phyloP scores from a whole-genome alignment of 805 yeast genomes.

The Ogataea nakhonphanomensis region DNA sequence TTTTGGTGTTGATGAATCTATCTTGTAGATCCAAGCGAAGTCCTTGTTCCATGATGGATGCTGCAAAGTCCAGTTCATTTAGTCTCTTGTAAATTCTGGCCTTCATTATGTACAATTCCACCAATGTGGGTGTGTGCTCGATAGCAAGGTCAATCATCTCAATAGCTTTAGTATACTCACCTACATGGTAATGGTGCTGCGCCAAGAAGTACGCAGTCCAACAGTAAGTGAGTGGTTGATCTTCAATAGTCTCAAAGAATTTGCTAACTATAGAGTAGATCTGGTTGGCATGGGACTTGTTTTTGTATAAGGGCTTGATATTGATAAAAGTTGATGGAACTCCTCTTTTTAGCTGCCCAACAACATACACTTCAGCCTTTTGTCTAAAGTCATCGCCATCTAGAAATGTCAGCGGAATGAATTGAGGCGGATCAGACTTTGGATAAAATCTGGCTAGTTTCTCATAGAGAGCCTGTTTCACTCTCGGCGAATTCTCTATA shows the following conservation, averaged over 20 bases:
- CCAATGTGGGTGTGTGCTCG: conserved; percentile 74
- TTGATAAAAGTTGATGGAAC: conserved; percentile 89
- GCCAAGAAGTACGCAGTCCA: conserved; percentile 81
- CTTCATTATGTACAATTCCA: conserved; percentile 75
- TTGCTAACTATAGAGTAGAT: conserved; percentile 54
- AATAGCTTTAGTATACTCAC: conserved; percentile 52
- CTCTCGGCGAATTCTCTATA: conserved; percentile 43
- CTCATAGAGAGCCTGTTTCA: conserved; percentile 58
- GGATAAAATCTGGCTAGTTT: conserved; percentile 73
- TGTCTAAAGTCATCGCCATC: conserved; percentile 44
- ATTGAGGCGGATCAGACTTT: conserved; percentile 73
- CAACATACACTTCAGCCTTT: conserved; percentile 52
- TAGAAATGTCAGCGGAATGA: conserved; percentile 73
- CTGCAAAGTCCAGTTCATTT: conserved; percentile 62
- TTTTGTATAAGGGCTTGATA: conserved; percentile 73
- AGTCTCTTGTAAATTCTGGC: conserved; percentile 76
- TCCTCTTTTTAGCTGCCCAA: conserved; percentile 65
- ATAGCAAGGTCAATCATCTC: conserved; percentile 59
- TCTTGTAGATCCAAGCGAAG: conserved; percentile 82
- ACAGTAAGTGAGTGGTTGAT: conserved; percentile 42
- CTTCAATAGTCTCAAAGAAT: conserved; percentile 34
- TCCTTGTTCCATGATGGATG: conserved; percentile 63
- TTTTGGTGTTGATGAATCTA: conserved; percentile 83
- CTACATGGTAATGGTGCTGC: conserved; percentile 65
- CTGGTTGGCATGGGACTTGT: conserved; percentile 34